Evolutionary conservation across 2,329 filamentous ascomycete species (phyloP).

Genomic region (Helotiales sp.): DNA sequence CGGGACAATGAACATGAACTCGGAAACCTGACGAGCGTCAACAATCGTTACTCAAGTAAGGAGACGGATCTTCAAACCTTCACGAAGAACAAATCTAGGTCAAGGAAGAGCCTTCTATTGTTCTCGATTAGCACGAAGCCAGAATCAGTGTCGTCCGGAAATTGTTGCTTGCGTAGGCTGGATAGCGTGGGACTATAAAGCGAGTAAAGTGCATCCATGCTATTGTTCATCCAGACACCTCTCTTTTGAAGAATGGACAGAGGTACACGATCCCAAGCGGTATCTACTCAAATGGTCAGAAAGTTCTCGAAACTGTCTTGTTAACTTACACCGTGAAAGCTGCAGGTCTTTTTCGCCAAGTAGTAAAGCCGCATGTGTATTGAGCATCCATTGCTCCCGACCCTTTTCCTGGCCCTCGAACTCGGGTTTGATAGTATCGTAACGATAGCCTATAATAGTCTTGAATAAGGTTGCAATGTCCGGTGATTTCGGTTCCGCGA

Average conservation of each 20-base stretch:
- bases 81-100: slow-evolving; percentile 66
- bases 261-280: slow-evolving; percentile 57
- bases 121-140: slow-evolving; percentile 20
- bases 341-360: slow-evolving; percentile 64
- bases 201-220: slow-evolving; percentile 57
- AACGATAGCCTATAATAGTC: slow-evolving; percentile 60
- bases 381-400: slow-evolving; percentile 67
- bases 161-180: slow-evolving; percentile 54
- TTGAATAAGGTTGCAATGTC: slow-evolving; percentile 55
- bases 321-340: slow-evolving; percentile 56
- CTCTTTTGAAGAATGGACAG: slow-evolving; percentile 55
- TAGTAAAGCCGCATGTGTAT: slow-evolving; percentile 62
- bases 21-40: slow-evolving; percentile 50
- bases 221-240: slow-evolving; percentile 52
- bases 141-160: slow-evolving; percentile 35
- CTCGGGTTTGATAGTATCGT: slow-evolving; percentile 59
- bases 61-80: slow-evolving; percentile 47
- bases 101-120: slow-evolving; percentile 41
- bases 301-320: slow-evolving; percentile 1
- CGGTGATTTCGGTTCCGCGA: slow-evolving; percentile 50
- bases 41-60: slow-evolving; percentile 7
- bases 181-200: slow-evolving; percentile 51
- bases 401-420: slow-evolving; percentile 54
- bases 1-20: slow-evolving; percentile 59
- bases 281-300: slow-evolving; percentile 43